Evolutionary conservation across 2,329 filamentous ascomycete species (phyloP), one percentile per base, ranked within the genome.

Genomic region (Cylindrodendrum hubeiense): DNA sequence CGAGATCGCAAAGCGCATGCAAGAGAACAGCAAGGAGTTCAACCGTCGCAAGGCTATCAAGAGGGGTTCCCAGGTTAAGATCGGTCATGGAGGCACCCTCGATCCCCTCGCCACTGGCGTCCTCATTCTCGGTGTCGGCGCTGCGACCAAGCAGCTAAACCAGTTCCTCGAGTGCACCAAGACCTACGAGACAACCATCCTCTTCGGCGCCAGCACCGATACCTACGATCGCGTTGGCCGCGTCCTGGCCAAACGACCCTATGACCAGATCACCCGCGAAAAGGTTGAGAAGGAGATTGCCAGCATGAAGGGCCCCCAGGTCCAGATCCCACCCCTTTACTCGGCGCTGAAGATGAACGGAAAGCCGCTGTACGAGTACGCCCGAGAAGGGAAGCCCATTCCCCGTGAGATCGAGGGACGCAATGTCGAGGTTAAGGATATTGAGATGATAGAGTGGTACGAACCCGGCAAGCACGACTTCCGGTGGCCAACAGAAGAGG

Each of bases 321-420:
- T 93, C 83, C 96, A 99, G 83, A 90, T 93, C 71, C 96, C 96
- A 39, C 95, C 95, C 6, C 88, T 99, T 21, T 99, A 95, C 80
- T 97, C 94, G 30, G 96, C 96, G 10, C 85, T 98, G 67, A 95
- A 95, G 79, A 93, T 98, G 79, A 89, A 98, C 71, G 96, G 96
- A 2, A 98, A 98, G 84, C 92, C 93, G 34, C 85, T 98, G 52
- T 99, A 99, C 78, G 95, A 99, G 81, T 98, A 98, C 79, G 96
- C 96, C 21, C 87, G 96, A 52, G 93, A 95, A 78, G 96, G 96
- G 17, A 94, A 92, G 75, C 89, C 93, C 37, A 91, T 97, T 17
- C 96, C 96, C 0, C 85, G 91, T 60, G 92, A 97, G 78, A 96
- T 99, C 64, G 86, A 94, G 77, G 89, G 92, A 58, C 85, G 95